A percentile compares a stretch with the other conserved stretches of the same genome.
Conservation (phyloP, 1,139 yeast genomes). For the Saccharomyces pastorianus region DNA sequence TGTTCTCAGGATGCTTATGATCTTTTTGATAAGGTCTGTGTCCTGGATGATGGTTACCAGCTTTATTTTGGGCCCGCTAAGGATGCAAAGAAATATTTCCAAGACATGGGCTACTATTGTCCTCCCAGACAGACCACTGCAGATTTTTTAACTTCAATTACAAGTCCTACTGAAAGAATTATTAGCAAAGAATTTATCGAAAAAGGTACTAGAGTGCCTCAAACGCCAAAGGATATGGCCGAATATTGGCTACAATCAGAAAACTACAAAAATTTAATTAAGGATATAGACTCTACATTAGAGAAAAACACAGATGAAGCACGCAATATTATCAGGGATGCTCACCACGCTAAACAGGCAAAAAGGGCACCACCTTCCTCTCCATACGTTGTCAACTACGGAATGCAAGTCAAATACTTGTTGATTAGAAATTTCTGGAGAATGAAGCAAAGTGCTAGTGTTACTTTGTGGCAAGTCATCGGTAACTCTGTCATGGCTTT, state of each 20-base stretch:
- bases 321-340: constrained; percentile 30
- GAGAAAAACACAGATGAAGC: constrained; percentile 11
- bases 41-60: constrained; percentile 71
- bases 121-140: constrained; percentile 76
- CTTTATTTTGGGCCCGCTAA: constrained; percentile 60
- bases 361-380: constrained; percentile 45
- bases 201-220: constrained; percentile 56
- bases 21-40: constrained; percentile 63
- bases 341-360: constrained; percentile 54
- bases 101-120: constrained; percentile 62
- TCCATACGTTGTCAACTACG: constrained; percentile 58
- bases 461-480: constrained; percentile 49
- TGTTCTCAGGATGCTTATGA: constrained; percentile 74
- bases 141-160: constrained; percentile 70
- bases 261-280: constrained; percentile 38
- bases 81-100: constrained; percentile 52
- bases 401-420: constrained; percentile 56
- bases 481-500: constrained; percentile 72
- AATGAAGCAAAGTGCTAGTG: constrained; percentile 56
- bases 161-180: constrained; percentile 63
- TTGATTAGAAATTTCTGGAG: constrained; percentile 57
- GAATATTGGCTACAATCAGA: constrained; percentile 60
- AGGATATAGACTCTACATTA: constrained; percentile 37
- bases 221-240: constrained; percentile 63
- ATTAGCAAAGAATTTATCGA: constrained; percentile 29